Conservation (phyloP, 345 rosid species). For the Linum lewisii region DNA sequence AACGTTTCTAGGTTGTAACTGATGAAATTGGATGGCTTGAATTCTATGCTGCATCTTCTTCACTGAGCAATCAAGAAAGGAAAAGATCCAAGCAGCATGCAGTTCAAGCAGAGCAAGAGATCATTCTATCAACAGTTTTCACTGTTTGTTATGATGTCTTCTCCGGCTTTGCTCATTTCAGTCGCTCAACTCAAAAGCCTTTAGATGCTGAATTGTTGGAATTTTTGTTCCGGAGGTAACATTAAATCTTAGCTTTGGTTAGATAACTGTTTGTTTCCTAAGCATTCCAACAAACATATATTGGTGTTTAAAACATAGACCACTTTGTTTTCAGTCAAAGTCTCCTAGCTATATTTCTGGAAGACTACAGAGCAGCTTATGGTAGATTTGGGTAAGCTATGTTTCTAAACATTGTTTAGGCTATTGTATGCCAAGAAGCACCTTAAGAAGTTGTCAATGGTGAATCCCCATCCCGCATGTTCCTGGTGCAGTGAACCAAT, state of each 20-base stretch:
- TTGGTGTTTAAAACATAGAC: conserved; percentile 10
- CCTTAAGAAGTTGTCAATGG: background rate
- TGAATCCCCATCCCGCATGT: conserved; percentile 2
- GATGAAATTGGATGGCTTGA: conserved; percentile 75
- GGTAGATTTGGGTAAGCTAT: conserved; percentile 42
- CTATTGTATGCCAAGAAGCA: background rate
- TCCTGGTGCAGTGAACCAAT: conserved; percentile 24
- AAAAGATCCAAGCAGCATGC: conserved; percentile 40
- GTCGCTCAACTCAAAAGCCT: conserved; percentile 43
- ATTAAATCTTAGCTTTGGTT: background rate
- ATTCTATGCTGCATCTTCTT: conserved; percentile 30
- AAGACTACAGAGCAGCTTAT: conserved; percentile 58
- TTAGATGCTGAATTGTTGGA: conserved; percentile 38
- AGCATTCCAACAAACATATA: background rate
- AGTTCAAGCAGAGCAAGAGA: conserved; percentile 61
- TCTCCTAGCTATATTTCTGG: conserved; percentile 41
- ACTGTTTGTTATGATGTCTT: conserved; percentile 62
- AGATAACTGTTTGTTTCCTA: conserved; percentile 1
- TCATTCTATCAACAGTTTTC: conserved; percentile 44
- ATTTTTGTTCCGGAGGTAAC: conserved; percentile 52
- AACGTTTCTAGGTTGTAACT: conserved; percentile 34
- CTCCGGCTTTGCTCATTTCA: conserved; percentile 62
- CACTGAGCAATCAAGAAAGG: conserved; percentile 25
- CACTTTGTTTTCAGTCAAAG: conserved; percentile 38
- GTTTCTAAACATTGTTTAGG: background rate